phyloP scores from a whole-genome alignment of 306 rosid genomes.

The Astragalus membranaceus region DNA sequence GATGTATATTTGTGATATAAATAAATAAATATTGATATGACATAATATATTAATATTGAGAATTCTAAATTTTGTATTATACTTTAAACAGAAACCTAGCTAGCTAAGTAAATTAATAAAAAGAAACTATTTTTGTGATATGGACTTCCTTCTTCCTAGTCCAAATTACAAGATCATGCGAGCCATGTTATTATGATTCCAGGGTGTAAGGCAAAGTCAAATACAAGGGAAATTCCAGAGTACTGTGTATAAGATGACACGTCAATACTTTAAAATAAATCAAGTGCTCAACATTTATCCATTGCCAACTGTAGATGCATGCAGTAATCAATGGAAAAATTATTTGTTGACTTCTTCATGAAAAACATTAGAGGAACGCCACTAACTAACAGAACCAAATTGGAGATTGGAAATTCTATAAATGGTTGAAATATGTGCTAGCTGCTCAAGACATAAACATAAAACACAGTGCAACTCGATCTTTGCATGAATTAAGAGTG shows the following conservation, averaged over 20 bases:
- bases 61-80: neutral
- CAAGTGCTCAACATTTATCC: no score
- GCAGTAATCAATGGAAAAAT: no score
- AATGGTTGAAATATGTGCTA: neutral
- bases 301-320: no score
- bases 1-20: no score
- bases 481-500: neutral
- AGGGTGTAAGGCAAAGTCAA: slow-evolving; percentile 8
- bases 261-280: slow-evolving; percentile 3
- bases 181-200: slow-evolving; percentile 25
- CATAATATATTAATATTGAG: no score
- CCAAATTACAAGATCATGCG: slow-evolving; percentile 1
- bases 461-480: neutral
- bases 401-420: slow-evolving; percentile 16
- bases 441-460: neutral
- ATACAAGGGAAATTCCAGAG: no score
- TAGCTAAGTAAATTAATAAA: no score
- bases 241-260: neutral
- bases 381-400: neutral
- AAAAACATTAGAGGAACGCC: neutral
- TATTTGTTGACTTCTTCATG: neutral
- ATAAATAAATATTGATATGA: neutral
- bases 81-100: neutral
- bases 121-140: neutral
- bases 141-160: neutral